A percentile compares a stretch with the other conserved stretches of the same genome.
These are phyloP conservation scores for Picea sitchensis DNA, from an alignment of 75 land plant species.

Conservation along the genomic window DNA sequence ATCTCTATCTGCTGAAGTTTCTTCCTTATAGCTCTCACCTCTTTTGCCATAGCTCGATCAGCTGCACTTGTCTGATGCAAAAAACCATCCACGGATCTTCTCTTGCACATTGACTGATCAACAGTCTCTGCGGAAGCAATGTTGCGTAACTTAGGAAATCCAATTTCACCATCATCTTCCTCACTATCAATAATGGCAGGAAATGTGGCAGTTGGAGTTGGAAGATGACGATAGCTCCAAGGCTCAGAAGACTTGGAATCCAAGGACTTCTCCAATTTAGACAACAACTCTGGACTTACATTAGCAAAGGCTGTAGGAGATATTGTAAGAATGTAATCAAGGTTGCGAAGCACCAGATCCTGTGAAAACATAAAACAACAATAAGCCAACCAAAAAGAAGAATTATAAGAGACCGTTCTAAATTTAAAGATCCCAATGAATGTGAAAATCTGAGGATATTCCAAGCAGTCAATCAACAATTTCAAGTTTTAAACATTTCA, in stretches of 20 bases:
- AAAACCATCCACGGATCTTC: slow-evolving; percentile 48
- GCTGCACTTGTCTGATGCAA: slow-evolving; percentile 35
- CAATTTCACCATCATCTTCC: slow-evolving; percentile 63
- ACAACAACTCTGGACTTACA: slow-evolving; percentile 62
- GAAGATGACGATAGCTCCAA: slow-evolving; percentile 85
- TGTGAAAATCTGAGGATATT: no score
- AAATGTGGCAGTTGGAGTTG: slow-evolving; percentile 86
- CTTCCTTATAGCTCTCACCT: slow-evolving; percentile 76
- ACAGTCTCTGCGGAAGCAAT: slow-evolving; percentile 16
- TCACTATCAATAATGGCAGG: slow-evolving; percentile 84
- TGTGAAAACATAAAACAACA: slow-evolving; percentile 19
- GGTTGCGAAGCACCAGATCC: slow-evolving; percentile 83
- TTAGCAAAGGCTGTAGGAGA: slow-evolving; percentile 53
- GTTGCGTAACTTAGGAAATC: slow-evolving; percentile 25
- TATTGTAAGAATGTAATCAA: slow-evolving; percentile 81
- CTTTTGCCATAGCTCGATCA: slow-evolving; percentile 58
- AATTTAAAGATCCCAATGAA: neutral
- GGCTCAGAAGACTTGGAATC: slow-evolving; percentile 76
- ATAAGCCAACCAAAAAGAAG: neutral
- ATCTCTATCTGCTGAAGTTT: slow-evolving; percentile 98
- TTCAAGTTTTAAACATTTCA: neutral
- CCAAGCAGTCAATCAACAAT: neutral
- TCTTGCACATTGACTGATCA: slow-evolving; percentile 9
- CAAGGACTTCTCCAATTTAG: slow-evolving; percentile 68
- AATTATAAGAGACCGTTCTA: neutral